Evolutionary conservation across 768 basidiomycete genomes (phyloP).

Genomic region (Suillus sp.): DNA sequence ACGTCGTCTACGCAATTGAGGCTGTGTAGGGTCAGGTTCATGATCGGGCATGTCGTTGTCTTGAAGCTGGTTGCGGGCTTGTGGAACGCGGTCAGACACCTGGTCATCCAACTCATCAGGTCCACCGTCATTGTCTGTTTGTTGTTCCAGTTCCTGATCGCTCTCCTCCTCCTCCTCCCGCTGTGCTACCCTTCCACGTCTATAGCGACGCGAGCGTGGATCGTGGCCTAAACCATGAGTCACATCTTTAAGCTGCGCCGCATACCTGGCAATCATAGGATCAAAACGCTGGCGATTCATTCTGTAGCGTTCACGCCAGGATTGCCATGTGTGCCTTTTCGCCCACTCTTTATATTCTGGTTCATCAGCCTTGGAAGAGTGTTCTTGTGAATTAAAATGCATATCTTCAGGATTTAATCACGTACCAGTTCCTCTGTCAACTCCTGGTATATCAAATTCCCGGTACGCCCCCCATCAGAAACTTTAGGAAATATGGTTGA

Average conservation of each 20-base stretch:
- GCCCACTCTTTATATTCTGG: constrained; percentile 41
- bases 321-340: constrained; percentile 52
- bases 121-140: background rate
- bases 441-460: constrained; percentile 47
- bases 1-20: constrained; percentile 20
- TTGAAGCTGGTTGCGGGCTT: constrained; percentile 11
- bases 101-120: background rate
- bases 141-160: constrained; percentile 1
- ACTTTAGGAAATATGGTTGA: constrained; percentile 46
- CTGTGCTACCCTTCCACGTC: background rate
- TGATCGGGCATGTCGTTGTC: background rate
- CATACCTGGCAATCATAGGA: constrained; percentile 38
- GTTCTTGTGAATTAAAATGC: background rate
- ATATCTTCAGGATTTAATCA: constrained; percentile 6
- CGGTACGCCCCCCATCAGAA: constrained; percentile 43
- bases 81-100: background rate
- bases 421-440: constrained; percentile 51
- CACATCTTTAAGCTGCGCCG: constrained; percentile 12
- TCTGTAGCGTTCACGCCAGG: constrained; percentile 65
- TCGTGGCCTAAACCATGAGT: constrained; percentile 28
- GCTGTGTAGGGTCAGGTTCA: background rate
- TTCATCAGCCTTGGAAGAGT: constrained; percentile 30
- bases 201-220: constrained; percentile 22
- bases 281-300: constrained; percentile 46
- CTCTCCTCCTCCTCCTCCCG: constrained; percentile 12